Conservation (phyloP, 2,329 filamentous ascomycete genomes). For the Aureobasidium melanogenum region DNA sequence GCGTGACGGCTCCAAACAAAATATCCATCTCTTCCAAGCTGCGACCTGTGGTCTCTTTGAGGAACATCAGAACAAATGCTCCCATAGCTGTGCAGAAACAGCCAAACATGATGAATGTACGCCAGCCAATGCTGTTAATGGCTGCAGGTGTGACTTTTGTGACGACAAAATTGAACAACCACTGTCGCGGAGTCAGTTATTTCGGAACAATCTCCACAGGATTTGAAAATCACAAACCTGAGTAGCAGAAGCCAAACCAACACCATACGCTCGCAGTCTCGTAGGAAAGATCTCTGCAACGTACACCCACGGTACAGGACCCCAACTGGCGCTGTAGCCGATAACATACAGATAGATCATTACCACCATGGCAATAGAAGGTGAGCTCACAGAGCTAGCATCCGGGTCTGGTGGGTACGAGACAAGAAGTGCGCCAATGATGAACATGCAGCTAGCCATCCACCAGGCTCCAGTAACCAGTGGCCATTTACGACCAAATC, state of each 20-base stretch:
- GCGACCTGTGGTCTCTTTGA: constrained; percentile 18
- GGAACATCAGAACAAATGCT: constrained; percentile 25
- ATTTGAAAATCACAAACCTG: not conserved
- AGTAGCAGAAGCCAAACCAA: constrained; percentile 28
- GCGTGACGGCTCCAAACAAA: constrained; percentile 15
- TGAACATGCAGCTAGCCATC: constrained; percentile 30
- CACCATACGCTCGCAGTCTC: constrained; percentile 30
- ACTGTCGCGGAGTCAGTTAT: constrained; percentile 15
- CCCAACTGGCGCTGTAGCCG: constrained; percentile 45
- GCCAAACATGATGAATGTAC: constrained; percentile 34
- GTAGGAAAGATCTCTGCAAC: constrained; percentile 29
- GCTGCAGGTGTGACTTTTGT: constrained; percentile 34
- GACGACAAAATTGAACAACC: constrained; percentile 36
- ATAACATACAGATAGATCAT: constrained; percentile 49
- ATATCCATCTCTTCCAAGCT: constrained; percentile 18
- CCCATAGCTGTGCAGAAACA: constrained; percentile 28
- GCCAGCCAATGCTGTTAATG: constrained; percentile 31
- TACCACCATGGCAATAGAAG: constrained; percentile 41
- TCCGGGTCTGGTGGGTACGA: constrained; percentile 39
- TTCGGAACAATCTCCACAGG: not conserved
- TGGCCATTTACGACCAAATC: constrained; percentile 28
- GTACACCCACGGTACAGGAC: constrained; percentile 42
- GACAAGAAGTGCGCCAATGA: constrained; percentile 27
- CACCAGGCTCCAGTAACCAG: constrained; percentile 26
- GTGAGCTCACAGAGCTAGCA: constrained; percentile 19